phyloP scores from a whole-genome alignment of 768 basidiomycete species.

The Paxillus involutus region DNA sequence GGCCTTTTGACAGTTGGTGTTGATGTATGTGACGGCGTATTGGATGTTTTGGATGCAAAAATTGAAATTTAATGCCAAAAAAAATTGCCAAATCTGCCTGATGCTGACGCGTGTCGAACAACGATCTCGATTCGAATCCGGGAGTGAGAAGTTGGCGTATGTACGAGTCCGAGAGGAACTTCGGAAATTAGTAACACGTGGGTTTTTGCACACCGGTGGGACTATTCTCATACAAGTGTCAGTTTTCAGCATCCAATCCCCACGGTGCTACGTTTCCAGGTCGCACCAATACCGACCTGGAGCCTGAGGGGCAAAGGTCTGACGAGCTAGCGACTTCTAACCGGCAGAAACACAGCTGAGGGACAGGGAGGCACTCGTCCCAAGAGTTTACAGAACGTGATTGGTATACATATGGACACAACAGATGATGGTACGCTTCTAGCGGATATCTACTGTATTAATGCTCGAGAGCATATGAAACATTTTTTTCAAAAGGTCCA shows the following conservation, averaged over 20 bases:
- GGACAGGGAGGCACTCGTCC: too few relatives aligned
- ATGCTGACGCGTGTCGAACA: not conserved
- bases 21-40: not conserved
- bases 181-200: not conserved
- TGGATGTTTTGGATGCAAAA: too few relatives aligned
- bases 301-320: too few relatives aligned
- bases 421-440: not conserved
- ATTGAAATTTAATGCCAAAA: not conserved
- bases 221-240: not conserved
- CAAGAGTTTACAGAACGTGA: too few relatives aligned
- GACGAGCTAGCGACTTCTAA: too few relatives aligned
- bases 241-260: not conserved
- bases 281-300: too few relatives aligned
- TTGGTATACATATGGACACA: not conserved
- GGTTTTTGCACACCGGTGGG: not conserved
- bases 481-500: not conserved
- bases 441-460: constrained; percentile 3
- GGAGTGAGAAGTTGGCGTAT: too few relatives aligned
- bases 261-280: not conserved
- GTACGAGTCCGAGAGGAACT: not conserved
- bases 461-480: not conserved
- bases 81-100: too few relatives aligned
- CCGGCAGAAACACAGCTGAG: too few relatives aligned
- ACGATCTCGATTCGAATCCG: not conserved
- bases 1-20: not conserved